Base-by-base conservation (phyloP, 1,284 basidiomycete species). In the Mrakiaceae sp. region DNA sequence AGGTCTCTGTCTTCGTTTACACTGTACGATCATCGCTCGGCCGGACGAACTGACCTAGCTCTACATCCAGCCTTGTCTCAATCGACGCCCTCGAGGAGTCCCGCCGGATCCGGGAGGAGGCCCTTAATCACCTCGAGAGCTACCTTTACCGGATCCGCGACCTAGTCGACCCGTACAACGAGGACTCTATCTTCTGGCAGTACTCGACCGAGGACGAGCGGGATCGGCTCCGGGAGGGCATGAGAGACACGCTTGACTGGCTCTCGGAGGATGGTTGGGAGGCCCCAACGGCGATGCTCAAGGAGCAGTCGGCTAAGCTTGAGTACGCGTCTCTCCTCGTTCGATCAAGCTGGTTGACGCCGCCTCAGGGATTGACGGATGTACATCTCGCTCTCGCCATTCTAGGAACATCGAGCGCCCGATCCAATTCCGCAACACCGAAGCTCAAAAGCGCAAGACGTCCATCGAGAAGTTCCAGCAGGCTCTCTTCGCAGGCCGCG, bases 121-220 rank as follows among this genome's bases (percentile, higher is more conserved):
- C 91, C 1, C 83, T 87, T 64, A 99, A 99, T 77, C 81, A 83
- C 43, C 84, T 99, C 64, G 96, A 99, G 76, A 83, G 87, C 42
- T 95, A 94, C 75, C 77, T 98, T 16, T 99, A 99, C 79, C 84
- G 86, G 64, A 78, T 97, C 47, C 85, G 90, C 39, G 93, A 94
- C 73, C 78, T 98, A 8, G 82, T 85, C 42, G 83, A 85, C 50
- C 82, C 83, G 7, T 80, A 81, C 68, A 73, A 78, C 1, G 81
- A 84, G 3, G 71, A 70, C 67, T 82, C 84, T 3, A 86, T 87
- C 14, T 88, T 92, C 77, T 83, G 83, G 74, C 86, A 86, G 72
- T 94, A 85, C 73, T 90, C 87, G 53, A 87, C 84, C 68, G 77
- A 81, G 9, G 72, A 75, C 8, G 96, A 99, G 77, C 80, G 90